Base-by-base conservation (phyloP, 768 basidiomycete species). In the Tulasnella sp. region DNA sequence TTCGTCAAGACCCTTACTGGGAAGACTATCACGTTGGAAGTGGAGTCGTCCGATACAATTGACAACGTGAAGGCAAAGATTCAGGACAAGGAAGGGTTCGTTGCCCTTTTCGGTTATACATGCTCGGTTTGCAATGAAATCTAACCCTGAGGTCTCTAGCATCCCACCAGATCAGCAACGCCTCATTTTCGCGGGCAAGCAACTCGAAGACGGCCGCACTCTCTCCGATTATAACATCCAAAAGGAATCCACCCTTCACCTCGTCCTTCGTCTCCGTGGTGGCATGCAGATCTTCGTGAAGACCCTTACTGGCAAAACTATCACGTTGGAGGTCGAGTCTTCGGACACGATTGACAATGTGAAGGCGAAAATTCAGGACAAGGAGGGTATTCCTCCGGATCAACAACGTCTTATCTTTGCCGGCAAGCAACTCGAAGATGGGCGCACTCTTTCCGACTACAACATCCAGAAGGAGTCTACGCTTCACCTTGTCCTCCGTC, bases 121-220 rank as follows among this genome's bases (percentile, higher is more conserved):
- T 27, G 34, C 2, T 16, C 18, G 12, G 21, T 68, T 27, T n/a
- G 27, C 34, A 12, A 68, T 31, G 14, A 12, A 36, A 34, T 10
- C 62, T 68, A 34, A 68, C 62, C 5, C 16, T 36, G 24, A 68
- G 18, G 62, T 68, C 34, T 68, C 24, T 14, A 68, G 62, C 80
- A 88, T 81, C 48, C 77, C 79, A 71, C 87, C 87, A 27, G 85
- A 85, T 68, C 87, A 74, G 82, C 86, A 87, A 78, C 87, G 89
- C 71, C 83, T 87, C 58, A 88, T 88, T 81, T 97, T 97, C 82
- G 96, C 96, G 68, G 96, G 96, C 68, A 97, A 97, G 88, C 96
- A 97, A 83, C 87, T 97, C 16, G 96, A 97, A 85, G 96, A 98
- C 79, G 96, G 96, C 3, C 93, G 96, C 71, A 98, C 96, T 0